Percentiles rank a stretch among this genome's conserved stretches.
These are phyloP conservation scores for Arachis stenosperma DNA, from an alignment of 306 rosid genomes.

Conservation along the genomic window DNA sequence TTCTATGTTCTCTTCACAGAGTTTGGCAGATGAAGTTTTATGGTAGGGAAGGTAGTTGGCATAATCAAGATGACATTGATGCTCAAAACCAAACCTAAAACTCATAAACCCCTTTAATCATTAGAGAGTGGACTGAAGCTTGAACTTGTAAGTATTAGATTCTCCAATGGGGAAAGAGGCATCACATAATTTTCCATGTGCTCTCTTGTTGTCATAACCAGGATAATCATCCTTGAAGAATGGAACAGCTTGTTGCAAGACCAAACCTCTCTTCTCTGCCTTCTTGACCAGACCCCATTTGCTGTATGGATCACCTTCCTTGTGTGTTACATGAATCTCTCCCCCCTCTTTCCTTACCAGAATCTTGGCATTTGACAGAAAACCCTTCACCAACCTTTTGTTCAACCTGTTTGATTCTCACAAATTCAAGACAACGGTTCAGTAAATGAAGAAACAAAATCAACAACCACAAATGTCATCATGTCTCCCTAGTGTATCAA, in stretches of 20 bases:
- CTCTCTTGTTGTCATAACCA: constrained; percentile 82
- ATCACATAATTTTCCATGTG: constrained; percentile 59
- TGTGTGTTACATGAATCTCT: constrained; percentile 75
- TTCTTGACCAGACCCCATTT: constrained; percentile 67
- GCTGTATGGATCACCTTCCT: constrained; percentile 77
- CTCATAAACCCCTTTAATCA: not conserved
- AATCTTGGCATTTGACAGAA: constrained; percentile 59
- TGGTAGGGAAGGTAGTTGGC: not conserved
- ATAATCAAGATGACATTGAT: not conserved
- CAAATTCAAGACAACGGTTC: constrained; percentile 20
- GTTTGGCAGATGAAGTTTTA: too few species aligned
- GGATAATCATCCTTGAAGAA: constrained; percentile 63
- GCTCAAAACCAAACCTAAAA: constrained; percentile 21
- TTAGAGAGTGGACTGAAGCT: constrained; percentile 37
- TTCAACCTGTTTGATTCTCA: constrained; percentile 59
- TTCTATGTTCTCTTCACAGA: too few species aligned
- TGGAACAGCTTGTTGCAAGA: constrained; percentile 48
- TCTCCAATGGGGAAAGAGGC: constrained; percentile 57
- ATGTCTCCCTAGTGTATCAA: not conserved
- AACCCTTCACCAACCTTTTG: constrained; percentile 73
- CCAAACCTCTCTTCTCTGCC: constrained; percentile 65
- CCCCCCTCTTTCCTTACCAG: constrained; percentile 63
- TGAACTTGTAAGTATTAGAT: constrained; percentile 70
- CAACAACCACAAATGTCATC: not conserved
- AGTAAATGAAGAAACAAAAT: constrained; percentile 11